Evolutionary conservation across 345 rosid species (phyloP), one percentile per base, ranked within the genome.

Genomic region (Eucalyptus camaldulensis): DNA sequence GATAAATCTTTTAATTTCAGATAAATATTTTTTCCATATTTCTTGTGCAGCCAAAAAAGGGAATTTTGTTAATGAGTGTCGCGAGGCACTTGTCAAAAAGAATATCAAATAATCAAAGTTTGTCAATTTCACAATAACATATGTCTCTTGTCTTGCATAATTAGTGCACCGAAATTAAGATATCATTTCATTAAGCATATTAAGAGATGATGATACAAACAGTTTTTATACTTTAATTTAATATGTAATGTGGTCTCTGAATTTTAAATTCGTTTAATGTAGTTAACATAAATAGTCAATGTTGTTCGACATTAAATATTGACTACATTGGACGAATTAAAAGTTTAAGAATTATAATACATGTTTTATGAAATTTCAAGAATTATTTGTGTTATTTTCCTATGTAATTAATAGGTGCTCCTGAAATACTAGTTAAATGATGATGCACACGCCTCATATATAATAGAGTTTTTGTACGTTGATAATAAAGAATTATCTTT

Each of bases 181-280:
- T 12, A 27, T 27, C 15, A 60, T 60, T 27, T 25, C 67, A 60
- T 12, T 27, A 27, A 60, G 29, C 24, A 56, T 56, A 24, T 24
- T 22, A 0, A 56, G 62, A 24, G 6, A 56, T 56, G 29, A 10
- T 2, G 62, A 56, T 4, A 9, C 0, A 56, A 56, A 5, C 0
- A 0, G 0, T 24, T 24, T 24, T 24, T 24, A 9, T 22, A 56
- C 6, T 10, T 24, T 56, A 5, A 19, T 1, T 24, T 22, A 56
- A 56, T 56, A 24, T 56, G 1, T 9, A 56, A 8, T 4, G 1
- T 56, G 0, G 0, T 56, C 0, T 8, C 6, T 9, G 1, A 56
- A 24, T 1, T 56, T 56, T 56, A 22, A 56, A 24, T 56, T 56
- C 3, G 0, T 56, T 56, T 24, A 24, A 56, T 56, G 6, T 56